These are phyloP conservation scores for Quillaja saponaria DNA, from an alignment of 306 rosid species.

Conservation along the genomic window DNA sequence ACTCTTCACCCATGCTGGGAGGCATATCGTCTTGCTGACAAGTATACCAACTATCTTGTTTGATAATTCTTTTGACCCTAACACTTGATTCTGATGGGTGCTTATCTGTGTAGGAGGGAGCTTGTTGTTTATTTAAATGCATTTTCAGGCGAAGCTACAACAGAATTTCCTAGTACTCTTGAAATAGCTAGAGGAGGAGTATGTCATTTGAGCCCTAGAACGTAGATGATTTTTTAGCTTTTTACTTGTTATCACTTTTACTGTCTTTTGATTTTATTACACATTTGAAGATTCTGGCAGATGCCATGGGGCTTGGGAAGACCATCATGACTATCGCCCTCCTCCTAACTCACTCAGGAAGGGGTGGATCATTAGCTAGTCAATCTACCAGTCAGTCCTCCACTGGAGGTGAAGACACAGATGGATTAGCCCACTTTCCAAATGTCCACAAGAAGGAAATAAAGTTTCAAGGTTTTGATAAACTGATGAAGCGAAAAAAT, in stretches of 20 bases:
- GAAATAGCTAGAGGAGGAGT: constrained; percentile 97
- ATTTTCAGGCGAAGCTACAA: constrained; percentile 90
- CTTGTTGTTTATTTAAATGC: constrained; percentile 72
- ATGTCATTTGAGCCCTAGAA: constrained; percentile 42
- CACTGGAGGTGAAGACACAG: constrained; percentile 46
- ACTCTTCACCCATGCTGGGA: constrained; percentile 99
- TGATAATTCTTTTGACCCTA: background rate
- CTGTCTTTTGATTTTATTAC: constrained; percentile 33
- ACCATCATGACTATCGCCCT: constrained; percentile 94
- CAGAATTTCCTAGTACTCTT: constrained; percentile 92
- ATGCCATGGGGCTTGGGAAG: constrained; percentile 99
- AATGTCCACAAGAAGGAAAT: constrained; percentile 44
- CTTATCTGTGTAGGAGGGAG: constrained; percentile 62
- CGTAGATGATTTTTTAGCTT: constrained; percentile 19
- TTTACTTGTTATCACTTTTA: background rate
- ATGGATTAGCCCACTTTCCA: constrained; percentile 35
- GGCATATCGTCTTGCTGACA: constrained; percentile 76
- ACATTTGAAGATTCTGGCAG: constrained; percentile 84
- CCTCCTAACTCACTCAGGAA: constrained; percentile 69
- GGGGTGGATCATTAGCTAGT: constrained; percentile 53
- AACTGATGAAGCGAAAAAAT: constrained; percentile 53
- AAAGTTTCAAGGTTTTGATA: constrained; percentile 70
- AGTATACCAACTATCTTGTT: constrained; percentile 45
- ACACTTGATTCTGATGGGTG: constrained; percentile 27
- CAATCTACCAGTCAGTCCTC: constrained; percentile 42